Evolutionary conservation across 2,329 filamentous ascomycete genomes (phyloP), one percentile per base, ranked within the genome.

Genomic region (Rhynchosporium agropyri): DNA sequence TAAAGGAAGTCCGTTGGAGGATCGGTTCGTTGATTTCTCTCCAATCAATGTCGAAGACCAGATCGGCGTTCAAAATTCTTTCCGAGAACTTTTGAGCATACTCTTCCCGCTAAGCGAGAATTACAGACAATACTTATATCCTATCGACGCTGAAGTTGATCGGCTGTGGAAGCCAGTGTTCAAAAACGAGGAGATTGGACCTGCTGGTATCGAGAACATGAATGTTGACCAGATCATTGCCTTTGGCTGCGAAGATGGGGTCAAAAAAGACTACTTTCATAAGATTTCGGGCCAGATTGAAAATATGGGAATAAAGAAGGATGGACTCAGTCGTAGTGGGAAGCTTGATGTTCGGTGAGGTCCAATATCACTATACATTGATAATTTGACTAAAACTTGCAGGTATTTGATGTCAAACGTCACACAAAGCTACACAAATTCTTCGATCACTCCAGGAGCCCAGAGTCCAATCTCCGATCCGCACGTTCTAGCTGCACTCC

Each of bases 401-500:
- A 87, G 85, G 65, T 87, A 85, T 67, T 77, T 89, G 56, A 81
- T 87, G 60, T 81, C 81, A 67, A 86, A 81, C 66, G 83, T 83
- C 4, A 84, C 88, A 80, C 84, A 87, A 71, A 77, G 79, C 0
- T 83, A 82, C 65, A 64, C 51, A 20, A 83, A 80, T 4, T 76
- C 80, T 1, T 83, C 83, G 62, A 79, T 79, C 1, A 73, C 83
- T 7, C 71, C 79, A 3, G 79, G 79, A 60, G 82, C 84, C 63
- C 78, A 78, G 3, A 80, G 81, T 61, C 84, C 83, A 0, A 83
- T 86, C 63, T 77, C 78, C 15, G 81, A 84, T 67, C 79, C 83
- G 1, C 76, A 79, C 28, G 75, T 84, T 15, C 78, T 88, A 2
- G 85, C 86, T 2, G 81, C 82, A 0, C 77, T 87, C 2, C 78